Base-by-base conservation (phyloP, 2,329 filamentous ascomycete species). In the Raffaelea arxii region DNA sequence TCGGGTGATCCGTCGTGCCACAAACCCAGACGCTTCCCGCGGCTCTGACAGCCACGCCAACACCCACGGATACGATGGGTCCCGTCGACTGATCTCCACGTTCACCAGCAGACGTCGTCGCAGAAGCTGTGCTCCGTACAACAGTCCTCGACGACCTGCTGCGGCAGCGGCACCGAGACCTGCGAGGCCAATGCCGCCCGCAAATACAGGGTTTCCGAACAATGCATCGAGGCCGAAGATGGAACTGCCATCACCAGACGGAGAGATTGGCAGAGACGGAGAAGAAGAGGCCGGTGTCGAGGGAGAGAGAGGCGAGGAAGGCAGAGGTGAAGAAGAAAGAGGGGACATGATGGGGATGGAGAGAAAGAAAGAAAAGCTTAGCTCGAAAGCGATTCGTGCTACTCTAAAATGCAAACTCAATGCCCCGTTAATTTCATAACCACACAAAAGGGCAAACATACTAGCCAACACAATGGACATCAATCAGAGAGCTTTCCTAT, bases 11-110 rank as follows among this genome's bases (percentile, higher is more conserved):
- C 71, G 73, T 25, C 69, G 74, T 19, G 73, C 72, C 30, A 82
- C 66, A 58, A 74, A 84, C 51, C 72, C 86, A 55, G 58, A 69
- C 59, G 71, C 65, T 46, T 80, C 75, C 44, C 89, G 86, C 53
- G 88, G 87, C 47, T 87, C 77, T 6, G 89, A 90, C 62, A 98
- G 85, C 90, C 92, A 98, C 53, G 90, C 83, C 10, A 98, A 74
- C 37, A 98, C 80, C 91, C 90, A 97, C 36, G 82, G 82, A 62
- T 97, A 98, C 2, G 91, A 90, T 39, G 88, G 81, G 66, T 98
- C 92, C 58, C 91, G 86, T 60, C 88, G 86, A 63, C 86, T 91
- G 64, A 98, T 95, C 65, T 98, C 92, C 58, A 98, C 81, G 58
- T 96, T 89, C 57, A 97, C 87, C 25, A 98, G 80, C 67, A 98